Conservation (phyloP, 2,329 filamentous ascomycete species). For the Eutypa lata region DNA sequence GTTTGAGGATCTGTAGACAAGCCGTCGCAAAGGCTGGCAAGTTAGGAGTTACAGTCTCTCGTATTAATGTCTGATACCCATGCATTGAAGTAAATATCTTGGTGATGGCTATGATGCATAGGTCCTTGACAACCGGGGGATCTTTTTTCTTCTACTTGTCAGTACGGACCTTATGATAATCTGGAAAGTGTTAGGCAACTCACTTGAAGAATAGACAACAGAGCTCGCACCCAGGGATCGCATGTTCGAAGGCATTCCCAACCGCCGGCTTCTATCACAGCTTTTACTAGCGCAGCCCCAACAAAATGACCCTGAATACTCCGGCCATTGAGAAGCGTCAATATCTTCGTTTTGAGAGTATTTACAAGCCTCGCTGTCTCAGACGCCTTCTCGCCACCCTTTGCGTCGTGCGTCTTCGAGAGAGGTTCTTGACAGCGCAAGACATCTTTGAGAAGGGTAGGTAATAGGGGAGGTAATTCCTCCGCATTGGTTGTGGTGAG, state of each 20-base stretch:
- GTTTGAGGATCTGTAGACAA: conserved; percentile 64
- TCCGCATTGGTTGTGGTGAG: conserved; percentile 69
- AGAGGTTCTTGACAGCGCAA: conserved; percentile 58
- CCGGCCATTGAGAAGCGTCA: conserved; percentile 74
- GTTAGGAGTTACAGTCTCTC: conserved; percentile 84
- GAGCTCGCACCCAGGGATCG: conserved; percentile 72
- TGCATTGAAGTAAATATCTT: conserved; percentile 82
- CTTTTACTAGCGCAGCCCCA: conserved; percentile 76
- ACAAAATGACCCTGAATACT: conserved; percentile 72
- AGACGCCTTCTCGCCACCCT: conserved; percentile 56
- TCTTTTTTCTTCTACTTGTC: conserved; percentile 64
- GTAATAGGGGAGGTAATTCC: conserved; percentile 71
- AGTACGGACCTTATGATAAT: not conserved
- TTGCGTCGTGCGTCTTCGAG: conserved; percentile 59
- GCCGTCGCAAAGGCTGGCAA: conserved; percentile 71
- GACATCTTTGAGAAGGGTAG: conserved; percentile 62
- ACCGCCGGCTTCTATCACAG: conserved; percentile 76
- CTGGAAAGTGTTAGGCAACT: conserved; percentile 8
- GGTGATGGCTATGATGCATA: conserved; percentile 73
- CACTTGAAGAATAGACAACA: conserved; percentile 72
- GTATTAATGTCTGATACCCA: conserved; percentile 75
- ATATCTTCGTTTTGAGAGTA: conserved; percentile 76
- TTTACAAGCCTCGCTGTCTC: conserved; percentile 72
- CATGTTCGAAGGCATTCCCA: conserved; percentile 75
- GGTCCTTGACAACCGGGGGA: conserved; percentile 68